Conservation (phyloP, 306 rosid species). For the Prunus mongolica region DNA sequence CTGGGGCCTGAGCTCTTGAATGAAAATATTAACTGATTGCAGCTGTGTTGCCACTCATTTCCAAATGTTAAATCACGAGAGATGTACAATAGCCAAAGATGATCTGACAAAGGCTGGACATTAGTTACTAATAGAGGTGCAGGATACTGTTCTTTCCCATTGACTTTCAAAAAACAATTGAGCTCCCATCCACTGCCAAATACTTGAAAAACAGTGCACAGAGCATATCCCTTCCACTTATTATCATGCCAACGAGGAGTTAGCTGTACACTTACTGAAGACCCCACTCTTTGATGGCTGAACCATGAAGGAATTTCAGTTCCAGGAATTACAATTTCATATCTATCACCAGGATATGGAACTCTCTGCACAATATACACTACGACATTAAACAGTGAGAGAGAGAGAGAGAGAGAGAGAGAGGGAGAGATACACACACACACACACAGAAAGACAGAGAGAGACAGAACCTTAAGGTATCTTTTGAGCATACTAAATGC, state of each 20-base stretch:
- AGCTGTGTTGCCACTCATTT: background rate
- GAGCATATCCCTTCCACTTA: slow-evolving; percentile 1
- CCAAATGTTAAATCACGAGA: background rate
- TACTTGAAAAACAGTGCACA: background rate
- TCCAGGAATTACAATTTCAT: too few species aligned
- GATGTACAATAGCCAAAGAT: background rate
- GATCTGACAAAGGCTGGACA: background rate
- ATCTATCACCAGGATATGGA: too few species aligned
- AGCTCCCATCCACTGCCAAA: background rate
- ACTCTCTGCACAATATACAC: too few species aligned
- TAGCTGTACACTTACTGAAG: slow-evolving; percentile 1
- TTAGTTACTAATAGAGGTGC: too few species aligned
- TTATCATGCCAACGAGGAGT: background rate
- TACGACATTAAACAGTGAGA: too few species aligned
- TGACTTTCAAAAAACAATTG: background rate
- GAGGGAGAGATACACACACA: too few species aligned
- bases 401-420: too few species aligned
- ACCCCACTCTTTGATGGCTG: background rate
- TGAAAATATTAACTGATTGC: background rate
- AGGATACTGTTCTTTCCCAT: background rate
- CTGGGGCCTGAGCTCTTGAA: background rate
- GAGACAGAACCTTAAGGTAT: too few species aligned
- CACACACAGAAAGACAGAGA: too few species aligned
- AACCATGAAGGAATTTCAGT: too few species aligned
- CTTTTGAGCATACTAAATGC: too few species aligned